Percentiles rank a stretch among this genome's conserved stretches.
Conservation (phyloP, 2,329 filamentous ascomycete genomes). For the Trichoderma hamatum region DNA sequence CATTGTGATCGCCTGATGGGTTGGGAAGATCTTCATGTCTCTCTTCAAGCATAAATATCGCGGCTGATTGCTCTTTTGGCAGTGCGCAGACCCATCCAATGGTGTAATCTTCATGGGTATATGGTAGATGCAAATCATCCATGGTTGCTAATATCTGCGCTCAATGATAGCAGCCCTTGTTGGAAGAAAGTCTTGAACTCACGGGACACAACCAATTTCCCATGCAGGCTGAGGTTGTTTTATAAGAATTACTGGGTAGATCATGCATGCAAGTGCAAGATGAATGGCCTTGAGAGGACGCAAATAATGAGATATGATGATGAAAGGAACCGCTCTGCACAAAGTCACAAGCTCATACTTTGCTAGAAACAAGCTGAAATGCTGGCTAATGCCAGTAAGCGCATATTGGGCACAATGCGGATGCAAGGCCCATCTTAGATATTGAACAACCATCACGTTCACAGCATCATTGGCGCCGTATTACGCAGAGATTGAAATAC, state of each 20-base stretch:
- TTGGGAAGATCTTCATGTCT: not conserved
- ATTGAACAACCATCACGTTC: not conserved
- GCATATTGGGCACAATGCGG: not conserved
- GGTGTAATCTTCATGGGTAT: not conserved
- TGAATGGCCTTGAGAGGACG: not conserved
- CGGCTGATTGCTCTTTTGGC: not conserved
- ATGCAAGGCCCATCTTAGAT: not conserved
- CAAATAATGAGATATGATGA: not conserved
- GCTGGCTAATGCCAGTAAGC: not conserved
- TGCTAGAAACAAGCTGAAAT: not conserved
- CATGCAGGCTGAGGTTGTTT: not conserved
- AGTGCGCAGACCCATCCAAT: not conserved
- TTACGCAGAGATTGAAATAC: not conserved
- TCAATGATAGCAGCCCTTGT: not conserved
- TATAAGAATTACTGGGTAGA: not conserved
- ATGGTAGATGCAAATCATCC: not conserved
- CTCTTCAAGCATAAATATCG: not conserved
- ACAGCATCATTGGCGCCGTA: not conserved
- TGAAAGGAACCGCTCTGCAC: not conserved
- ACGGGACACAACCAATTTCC: not conserved
- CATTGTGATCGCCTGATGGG: not conserved
- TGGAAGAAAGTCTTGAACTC: not conserved
- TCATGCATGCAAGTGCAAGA: not conserved
- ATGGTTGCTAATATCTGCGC: not conserved
- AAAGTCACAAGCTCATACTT: not conserved